Evolutionary conservation across 1,284 basidiomycete species (phyloP).

Genomic region (Cutaneotrichosporon sp.): DNA sequence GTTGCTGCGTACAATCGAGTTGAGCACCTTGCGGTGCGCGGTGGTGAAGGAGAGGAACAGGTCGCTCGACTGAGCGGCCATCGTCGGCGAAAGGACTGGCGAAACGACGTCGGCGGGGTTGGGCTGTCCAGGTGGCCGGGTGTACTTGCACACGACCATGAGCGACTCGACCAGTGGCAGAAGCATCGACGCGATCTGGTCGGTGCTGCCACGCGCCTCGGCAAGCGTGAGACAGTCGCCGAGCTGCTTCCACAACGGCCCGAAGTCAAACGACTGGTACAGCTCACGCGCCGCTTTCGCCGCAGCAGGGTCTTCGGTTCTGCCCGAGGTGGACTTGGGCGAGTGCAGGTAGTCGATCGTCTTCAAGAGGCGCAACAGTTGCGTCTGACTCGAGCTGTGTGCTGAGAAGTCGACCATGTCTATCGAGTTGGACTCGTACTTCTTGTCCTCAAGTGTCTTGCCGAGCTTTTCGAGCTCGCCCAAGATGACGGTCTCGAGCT

Average conservation of each 20-base stretch:
- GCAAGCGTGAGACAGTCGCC: constrained; percentile 80
- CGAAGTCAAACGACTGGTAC: constrained; percentile 84
- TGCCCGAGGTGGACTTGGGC: constrained; percentile 51
- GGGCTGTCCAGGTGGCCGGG: constrained; percentile 8
- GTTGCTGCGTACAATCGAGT: constrained; percentile 96
- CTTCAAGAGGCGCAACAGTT: constrained; percentile 86
- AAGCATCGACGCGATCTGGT: constrained; percentile 84
- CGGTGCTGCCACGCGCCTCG: constrained; percentile 73
- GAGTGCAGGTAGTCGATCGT: constrained; percentile 95
- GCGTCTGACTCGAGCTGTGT: constrained; percentile 87
- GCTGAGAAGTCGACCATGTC: constrained; percentile 80
- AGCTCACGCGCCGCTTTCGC: constrained; percentile 72
- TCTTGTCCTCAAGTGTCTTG: constrained; percentile 60
- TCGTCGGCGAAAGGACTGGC: constrained; percentile 59
- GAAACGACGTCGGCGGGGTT: constrained; percentile 49
- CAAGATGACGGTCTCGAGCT: constrained; percentile 72
- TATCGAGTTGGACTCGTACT: constrained; percentile 61
- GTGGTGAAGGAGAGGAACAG: constrained; percentile 94
- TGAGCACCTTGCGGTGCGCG: constrained; percentile 88
- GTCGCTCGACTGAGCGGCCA: constrained; percentile 70
- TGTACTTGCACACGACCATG: constrained; percentile 97
- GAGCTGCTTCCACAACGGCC: constrained; percentile 77
- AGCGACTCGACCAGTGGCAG: constrained; percentile 89
- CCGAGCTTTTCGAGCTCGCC: constrained; percentile 74
- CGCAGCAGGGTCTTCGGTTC: constrained; percentile 55